Base-by-base conservation (phyloP, 495 filamentous ascomycete genomes). In the Talaromyces ruber region DNA sequence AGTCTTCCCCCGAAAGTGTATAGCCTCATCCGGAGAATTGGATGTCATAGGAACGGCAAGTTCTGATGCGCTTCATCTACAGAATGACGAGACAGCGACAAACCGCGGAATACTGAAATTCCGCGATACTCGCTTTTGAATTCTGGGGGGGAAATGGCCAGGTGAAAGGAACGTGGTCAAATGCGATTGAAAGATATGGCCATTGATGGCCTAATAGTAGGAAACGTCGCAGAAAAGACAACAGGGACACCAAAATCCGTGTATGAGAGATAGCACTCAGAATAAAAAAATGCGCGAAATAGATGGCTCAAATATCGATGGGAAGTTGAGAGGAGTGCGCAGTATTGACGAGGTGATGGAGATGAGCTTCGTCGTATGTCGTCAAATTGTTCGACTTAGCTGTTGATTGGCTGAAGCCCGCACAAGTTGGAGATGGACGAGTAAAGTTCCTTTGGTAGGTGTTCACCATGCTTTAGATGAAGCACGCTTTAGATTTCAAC, bases 1-100 rank as follows among this genome's bases (percentile, higher is more conserved):
- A 60, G 84, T 82, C 77, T 87, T 84, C 74, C 84, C 82, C 65
- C 83, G 84, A 69, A 84, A 85, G 68, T 86, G 81, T 73, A 84
- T 79, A 67, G 83, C 81, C 77, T 88, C 84, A 74, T 83, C 75
- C 58, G 82, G 83, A 64, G 79, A 75, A 76, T 76, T 81, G 74
- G 82, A 80, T 73, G 82, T 87, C 86, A 89, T 89, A 74, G 75
- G 76, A 75, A 71, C 70, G 61, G 68, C 55, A 62, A 60, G 45
- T 61, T 63, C 64, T 68, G 66, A 71, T 67, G 60, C 60, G 71
- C 76, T 72, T 77, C 72, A 77, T 80, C 72, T 75, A 80, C 75
- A 75, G 71, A 59, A 67, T 57, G 58, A 59, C 57, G 59, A 21
- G 12, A 30, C 58, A 60, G 59, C 59, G 59, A 60, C 43, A 51